A percentile compares a stretch with the other conserved stretches of the same genome.
Evolutionary conservation across 2,329 filamentous ascomycete genomes (phyloP).

Genomic region (Didymella pomorum): DNA sequence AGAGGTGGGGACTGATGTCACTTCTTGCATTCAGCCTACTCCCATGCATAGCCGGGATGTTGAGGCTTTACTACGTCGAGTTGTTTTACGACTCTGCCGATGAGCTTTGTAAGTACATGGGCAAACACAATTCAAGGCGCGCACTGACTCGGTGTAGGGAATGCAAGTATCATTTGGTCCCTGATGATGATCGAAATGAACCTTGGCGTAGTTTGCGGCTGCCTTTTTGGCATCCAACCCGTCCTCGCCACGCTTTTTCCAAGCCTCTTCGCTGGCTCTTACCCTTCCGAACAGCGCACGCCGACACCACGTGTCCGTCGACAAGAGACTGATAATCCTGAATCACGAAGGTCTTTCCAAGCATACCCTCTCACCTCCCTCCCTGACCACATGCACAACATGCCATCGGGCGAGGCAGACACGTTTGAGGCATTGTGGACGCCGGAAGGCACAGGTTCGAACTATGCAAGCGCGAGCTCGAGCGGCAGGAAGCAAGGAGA

Average conservation of each 20-base stretch:
- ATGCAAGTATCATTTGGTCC: conserved; percentile 34
- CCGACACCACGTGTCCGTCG: neutral
- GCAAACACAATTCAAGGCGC: no score
- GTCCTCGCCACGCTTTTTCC: conserved; percentile 42
- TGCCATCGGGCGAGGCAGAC: neutral
- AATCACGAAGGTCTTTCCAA: neutral
- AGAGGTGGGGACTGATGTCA: conserved; percentile 38
- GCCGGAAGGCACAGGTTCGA: conserved; percentile 7
- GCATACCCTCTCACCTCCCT: neutral
- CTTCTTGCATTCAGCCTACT: conserved; percentile 39
- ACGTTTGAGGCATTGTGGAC: conserved; percentile 6
- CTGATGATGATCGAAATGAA: conserved; percentile 39
- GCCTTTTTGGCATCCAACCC: conserved; percentile 44
- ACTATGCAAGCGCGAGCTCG: conserved; percentile 7
- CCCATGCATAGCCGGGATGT: conserved; percentile 40
- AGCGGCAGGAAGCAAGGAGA: neutral
- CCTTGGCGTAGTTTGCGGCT: conserved; percentile 43
- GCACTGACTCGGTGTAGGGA: conserved; percentile 24
- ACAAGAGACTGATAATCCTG: neutral
- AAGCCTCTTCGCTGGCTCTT: conserved; percentile 26
- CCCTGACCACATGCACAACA: neutral
- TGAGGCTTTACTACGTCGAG: conserved; percentile 41
- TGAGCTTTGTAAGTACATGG: conserved; percentile 31
- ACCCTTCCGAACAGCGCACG: neutral
- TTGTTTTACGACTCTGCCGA: conserved; percentile 39